Percentiles rank a stretch among this genome's conserved stretches.
phyloP scores from a whole-genome alignment of 2,329 filamentous ascomycete genomes.

The Trichoderma breve region DNA sequence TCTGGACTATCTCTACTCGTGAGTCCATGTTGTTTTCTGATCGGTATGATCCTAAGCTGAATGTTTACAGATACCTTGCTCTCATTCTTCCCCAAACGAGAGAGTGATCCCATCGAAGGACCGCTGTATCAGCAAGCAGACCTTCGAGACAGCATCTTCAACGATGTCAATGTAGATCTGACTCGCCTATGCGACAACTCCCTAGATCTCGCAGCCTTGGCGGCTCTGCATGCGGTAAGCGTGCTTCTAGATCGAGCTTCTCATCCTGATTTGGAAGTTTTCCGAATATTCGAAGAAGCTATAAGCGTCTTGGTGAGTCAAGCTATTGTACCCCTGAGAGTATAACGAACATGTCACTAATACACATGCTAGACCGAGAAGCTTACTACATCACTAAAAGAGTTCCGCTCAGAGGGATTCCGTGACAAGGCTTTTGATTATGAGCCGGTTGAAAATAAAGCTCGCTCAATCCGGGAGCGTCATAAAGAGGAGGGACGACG shows the following conservation, averaged over 20 bases:
- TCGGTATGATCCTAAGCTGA: slow-evolving; percentile 15
- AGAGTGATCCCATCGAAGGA: slow-evolving; percentile 54
- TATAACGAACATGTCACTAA: background rate
- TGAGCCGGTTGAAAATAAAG: slow-evolving; percentile 42
- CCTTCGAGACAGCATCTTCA: slow-evolving; percentile 62
- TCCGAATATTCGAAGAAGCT: slow-evolving; percentile 65
- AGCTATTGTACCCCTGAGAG: background rate
- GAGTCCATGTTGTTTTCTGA: slow-evolving; percentile 26
- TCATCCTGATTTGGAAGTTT: slow-evolving; percentile 61
- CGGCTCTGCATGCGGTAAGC: slow-evolving; percentile 60
- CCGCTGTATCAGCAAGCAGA: slow-evolving; percentile 60
- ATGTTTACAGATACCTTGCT: slow-evolving; percentile 45
- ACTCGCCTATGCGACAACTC: slow-evolving; percentile 61
- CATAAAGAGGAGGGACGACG: slow-evolving; percentile 42
- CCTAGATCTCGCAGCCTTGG: slow-evolving; percentile 60
- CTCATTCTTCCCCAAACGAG: slow-evolving; percentile 55
- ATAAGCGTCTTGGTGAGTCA: slow-evolving; percentile 57
- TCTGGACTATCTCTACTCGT: slow-evolving; percentile 57
- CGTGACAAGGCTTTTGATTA: slow-evolving; percentile 43
- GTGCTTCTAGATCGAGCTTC: slow-evolving; percentile 59
- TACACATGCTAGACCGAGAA: slow-evolving; percentile 51
- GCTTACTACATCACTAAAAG: slow-evolving; percentile 61
- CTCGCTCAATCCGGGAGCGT: slow-evolving; percentile 38
- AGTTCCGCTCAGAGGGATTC: slow-evolving; percentile 59
- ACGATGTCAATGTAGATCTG: slow-evolving; percentile 63